Evolutionary conservation across 768 basidiomycete species (phyloP).

Genomic region (Termitomyces sp.): DNA sequence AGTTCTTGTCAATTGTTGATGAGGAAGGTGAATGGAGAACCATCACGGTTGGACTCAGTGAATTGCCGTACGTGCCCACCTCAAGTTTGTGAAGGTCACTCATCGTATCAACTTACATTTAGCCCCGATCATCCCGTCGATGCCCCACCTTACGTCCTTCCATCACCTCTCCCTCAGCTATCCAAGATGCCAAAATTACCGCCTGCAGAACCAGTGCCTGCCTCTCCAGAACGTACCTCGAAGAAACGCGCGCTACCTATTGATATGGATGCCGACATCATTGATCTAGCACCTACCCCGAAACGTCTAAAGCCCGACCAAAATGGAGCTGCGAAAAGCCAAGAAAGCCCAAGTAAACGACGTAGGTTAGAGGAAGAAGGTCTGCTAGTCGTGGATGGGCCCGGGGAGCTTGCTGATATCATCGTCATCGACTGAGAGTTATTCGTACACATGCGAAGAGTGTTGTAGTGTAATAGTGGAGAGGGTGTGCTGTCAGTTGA

Average conservation of each 20-base stretch:
- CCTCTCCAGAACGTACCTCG: conserved; percentile 34
- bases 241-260: conserved; percentile 53
- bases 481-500: background rate
- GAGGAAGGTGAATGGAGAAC: conserved; percentile 77
- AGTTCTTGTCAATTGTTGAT: conserved; percentile 84
- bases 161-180: conserved; percentile 56
- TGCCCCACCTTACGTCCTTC: conserved; percentile 54
- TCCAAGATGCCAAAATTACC: conserved; percentile 34
- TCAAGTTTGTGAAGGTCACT: background rate
- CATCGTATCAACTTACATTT: conserved; percentile 4
- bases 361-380: conserved; percentile 70
- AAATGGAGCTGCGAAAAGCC: conserved; percentile 15
- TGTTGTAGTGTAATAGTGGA: background rate
- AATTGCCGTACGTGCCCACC: conserved; percentile 59
- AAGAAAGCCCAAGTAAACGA: conserved; percentile 57
- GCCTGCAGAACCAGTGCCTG: conserved; percentile 30
- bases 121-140: conserved; percentile 54
- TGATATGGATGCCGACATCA: conserved; percentile 48
- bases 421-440: conserved; percentile 40
- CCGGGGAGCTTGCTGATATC: conserved; percentile 50
- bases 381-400: conserved; percentile 57
- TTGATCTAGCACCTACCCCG: conserved; percentile 48
- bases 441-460: background rate
- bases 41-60: conserved; percentile 62
- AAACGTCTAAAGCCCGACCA: conserved; percentile 38